Conservation (phyloP, 1,284 basidiomycete genomes). For the Marasmius fiardii region DNA sequence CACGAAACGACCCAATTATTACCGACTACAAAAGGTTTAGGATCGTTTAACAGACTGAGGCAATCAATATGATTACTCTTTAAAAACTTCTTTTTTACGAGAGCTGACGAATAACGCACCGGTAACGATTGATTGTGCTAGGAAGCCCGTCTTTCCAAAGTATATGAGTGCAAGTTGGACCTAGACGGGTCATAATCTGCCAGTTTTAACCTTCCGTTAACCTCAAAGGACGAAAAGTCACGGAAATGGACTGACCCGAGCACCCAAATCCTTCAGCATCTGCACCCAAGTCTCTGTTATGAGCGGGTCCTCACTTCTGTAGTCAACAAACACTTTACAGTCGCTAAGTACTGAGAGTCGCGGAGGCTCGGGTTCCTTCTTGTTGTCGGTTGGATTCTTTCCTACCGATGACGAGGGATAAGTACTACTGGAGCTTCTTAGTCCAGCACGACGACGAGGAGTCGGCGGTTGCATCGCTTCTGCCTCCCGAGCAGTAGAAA, state of each 20-base stretch:
- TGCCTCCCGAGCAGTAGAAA: slow-evolving; percentile 31
- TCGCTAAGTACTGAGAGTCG: slow-evolving; percentile 59
- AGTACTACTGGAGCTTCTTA: slow-evolving; percentile 40
- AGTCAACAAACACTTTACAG: slow-evolving; percentile 88
- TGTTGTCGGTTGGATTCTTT: slow-evolving; percentile 1
- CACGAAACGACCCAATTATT: slow-evolving; percentile 93
- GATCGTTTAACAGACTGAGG: slow-evolving; percentile 55
- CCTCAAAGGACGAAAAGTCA: neutral
- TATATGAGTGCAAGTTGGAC: slow-evolving; percentile 85
- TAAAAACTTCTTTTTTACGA: neutral
- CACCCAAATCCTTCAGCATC: slow-evolving; percentile 84
- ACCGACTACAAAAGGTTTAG: slow-evolving; percentile 77
- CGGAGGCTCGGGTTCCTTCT: slow-evolving; percentile 15
- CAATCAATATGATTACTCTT: neutral
- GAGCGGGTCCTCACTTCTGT: slow-evolving; percentile 65
- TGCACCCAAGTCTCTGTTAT: slow-evolving; percentile 81
- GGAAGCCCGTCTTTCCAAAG: slow-evolving; percentile 86
- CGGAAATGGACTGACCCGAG: slow-evolving; percentile 57
- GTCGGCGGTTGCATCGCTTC: slow-evolving; percentile 42
- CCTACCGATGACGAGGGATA: slow-evolving; percentile 27
- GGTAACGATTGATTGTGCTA: slow-evolving; percentile 74
- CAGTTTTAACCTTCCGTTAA: neutral
- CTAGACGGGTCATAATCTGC: slow-evolving; percentile 59
- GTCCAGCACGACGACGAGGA: slow-evolving; percentile 31
- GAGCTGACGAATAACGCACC: slow-evolving; percentile 37